Evolutionary conservation across 495 filamentous ascomycete species (phyloP), one percentile per base, ranked within the genome.

Genomic region (Amphirosellinia nigrospora): DNA sequence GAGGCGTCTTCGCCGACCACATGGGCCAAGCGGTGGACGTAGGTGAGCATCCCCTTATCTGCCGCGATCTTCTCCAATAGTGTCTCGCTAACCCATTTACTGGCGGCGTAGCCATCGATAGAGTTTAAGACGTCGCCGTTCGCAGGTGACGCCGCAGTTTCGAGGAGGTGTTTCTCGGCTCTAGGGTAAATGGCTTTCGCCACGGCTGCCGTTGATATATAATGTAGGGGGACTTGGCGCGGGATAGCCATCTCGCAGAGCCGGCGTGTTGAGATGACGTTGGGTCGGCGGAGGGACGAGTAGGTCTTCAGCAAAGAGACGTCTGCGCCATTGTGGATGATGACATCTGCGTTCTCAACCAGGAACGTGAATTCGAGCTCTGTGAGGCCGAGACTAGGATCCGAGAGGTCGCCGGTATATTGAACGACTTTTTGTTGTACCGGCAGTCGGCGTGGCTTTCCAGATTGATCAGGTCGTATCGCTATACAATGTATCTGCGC

Each of bases 301-400:
- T 87, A 89, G 7, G 71, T 72, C 11, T 86, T 82, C 55, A 85
- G 74, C 70, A 83, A 82, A 5, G 83, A 85, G 8, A 82, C 79
- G 64, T 85, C 79, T 0, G 85, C 84, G 16, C 84, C 86, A 66
- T 80, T 83, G 75, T 88, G 86, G 59, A 89, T 82, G 30, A 88
- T 74, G 1, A 70, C 60, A 46, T 85, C 77, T 0, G 77, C 78
- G 0, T 62, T 45, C 8, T 53, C 9, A 32, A 73, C 79, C 1
- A 88, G 68, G 0, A 36, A 41, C 5, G 11, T 15, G 32, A 68
- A 70, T 0, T 78, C 72, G 0, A 23, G n/a, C 3, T 72, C 66
- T 0, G 73, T 73, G 0, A 85, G 75, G 15, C 80, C 83, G 1
- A 86, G 74, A 0, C 23, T 64, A 1, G 46, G 21, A 4, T 53